These are phyloP conservation scores for Acer saccharum DNA, from an alignment of 345 rosid species.

Conservation along the genomic window DNA sequence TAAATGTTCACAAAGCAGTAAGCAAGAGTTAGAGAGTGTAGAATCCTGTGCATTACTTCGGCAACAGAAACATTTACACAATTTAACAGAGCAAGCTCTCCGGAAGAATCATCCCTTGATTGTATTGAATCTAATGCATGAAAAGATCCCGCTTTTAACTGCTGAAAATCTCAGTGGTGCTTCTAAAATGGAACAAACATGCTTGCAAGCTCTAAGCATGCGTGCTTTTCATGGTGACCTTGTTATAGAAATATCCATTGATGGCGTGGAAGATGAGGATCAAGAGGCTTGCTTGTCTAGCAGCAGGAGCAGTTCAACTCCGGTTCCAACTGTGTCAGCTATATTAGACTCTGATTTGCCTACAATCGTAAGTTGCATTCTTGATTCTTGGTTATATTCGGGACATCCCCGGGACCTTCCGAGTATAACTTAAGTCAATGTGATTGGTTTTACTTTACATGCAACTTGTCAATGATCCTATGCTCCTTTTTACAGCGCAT, in stretches of 20 bases:
- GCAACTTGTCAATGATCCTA: background rate
- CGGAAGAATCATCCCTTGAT: constrained; percentile 72
- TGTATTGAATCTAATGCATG: constrained; percentile 67
- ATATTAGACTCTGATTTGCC: constrained; percentile 67
- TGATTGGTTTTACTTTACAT: constrained; percentile 18
- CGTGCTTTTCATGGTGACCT: constrained; percentile 47
- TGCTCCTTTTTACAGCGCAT: background rate
- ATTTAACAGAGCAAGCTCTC: constrained; percentile 72
- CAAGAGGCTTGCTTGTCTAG: constrained; percentile 38
- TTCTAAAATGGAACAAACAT: constrained; percentile 65
- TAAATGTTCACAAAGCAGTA: constrained; percentile 33
- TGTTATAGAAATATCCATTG: constrained; percentile 43
- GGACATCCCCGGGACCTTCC: background rate
- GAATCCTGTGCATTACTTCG: constrained; percentile 53
- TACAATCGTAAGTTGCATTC: constrained; percentile 43
- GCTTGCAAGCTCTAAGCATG: constrained; percentile 72
- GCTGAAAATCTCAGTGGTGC: constrained; percentile 55
- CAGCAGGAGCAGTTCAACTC: constrained; percentile 35
- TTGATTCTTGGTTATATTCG: background rate
- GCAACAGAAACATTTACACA: constrained; percentile 66
- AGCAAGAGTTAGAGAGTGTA: constrained; percentile 51
- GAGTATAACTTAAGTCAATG: background rate
- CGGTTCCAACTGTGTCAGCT: constrained; percentile 32
- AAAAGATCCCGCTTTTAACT: constrained; percentile 46
- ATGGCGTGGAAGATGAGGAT: constrained; percentile 37